Conservation (phyloP, 495 filamentous ascomycete genomes). For the Cetradonia linearis region DNA sequence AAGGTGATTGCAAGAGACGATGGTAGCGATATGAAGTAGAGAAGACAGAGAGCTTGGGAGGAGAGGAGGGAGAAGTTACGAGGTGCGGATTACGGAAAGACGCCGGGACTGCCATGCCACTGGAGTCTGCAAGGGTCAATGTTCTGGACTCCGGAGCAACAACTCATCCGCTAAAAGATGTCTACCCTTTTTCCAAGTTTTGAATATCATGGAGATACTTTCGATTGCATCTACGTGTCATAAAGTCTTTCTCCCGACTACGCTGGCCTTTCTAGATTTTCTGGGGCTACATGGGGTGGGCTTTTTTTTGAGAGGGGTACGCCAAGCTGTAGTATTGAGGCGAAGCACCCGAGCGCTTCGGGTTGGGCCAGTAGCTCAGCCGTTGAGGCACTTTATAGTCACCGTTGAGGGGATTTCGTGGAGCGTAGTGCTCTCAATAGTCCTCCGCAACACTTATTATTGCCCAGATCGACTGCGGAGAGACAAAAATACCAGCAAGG, state of each 20-base stretch:
- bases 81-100: slow-evolving; percentile 4
- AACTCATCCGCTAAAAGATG: background rate
- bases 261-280: background rate
- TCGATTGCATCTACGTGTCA: background rate
- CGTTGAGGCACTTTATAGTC: slow-evolving; percentile 1
- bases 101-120: slow-evolving; percentile 5
- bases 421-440: background rate
- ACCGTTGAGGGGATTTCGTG: background rate
- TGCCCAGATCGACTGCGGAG: background rate
- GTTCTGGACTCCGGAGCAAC: slow-evolving; percentile 4
- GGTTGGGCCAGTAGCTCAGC: background rate
- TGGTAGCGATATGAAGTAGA: background rate
- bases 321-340: background rate
- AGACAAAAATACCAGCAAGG: background rate
- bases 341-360: slow-evolving; percentile 9
- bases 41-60: background rate
- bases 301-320: background rate
- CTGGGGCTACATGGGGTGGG: no score
- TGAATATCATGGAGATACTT: background rate
- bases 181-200: background rate
- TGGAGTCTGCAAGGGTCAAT: slow-evolving; percentile 4
- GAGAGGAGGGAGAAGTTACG: background rate
- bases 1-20: background rate
- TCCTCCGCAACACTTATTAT: background rate
- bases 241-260: background rate